Evolutionary conservation across 1,284 basidiomycete species (phyloP).

Genomic region (Moesziomyces globuligerus): DNA sequence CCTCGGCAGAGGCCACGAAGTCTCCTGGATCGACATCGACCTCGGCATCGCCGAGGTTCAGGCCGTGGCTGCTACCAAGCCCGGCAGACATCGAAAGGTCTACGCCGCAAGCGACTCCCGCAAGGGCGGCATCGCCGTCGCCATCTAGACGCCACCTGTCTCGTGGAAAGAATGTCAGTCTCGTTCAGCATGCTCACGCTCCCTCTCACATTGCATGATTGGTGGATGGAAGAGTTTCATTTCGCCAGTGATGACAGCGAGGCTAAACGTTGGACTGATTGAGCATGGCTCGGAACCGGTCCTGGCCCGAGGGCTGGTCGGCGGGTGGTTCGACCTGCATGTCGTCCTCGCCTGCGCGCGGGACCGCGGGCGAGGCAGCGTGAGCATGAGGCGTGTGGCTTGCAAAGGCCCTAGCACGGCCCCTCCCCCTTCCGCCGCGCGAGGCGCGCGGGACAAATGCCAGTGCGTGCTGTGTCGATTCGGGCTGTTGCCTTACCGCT

Average conservation of each 20-base stretch:
- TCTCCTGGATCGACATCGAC: constrained; percentile 55
- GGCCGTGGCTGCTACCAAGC: constrained; percentile 34
- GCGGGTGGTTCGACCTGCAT: constrained; percentile 32
- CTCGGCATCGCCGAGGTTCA: constrained; percentile 55
- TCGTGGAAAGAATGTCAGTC: not conserved
- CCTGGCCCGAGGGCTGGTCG: constrained; percentile 37
- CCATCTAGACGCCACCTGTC: constrained; percentile 27
- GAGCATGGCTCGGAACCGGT: constrained; percentile 51
- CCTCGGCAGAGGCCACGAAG: constrained; percentile 42
- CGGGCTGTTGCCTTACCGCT: not conserved
- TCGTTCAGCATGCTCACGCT: no score
- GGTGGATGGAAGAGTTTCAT: not conserved
- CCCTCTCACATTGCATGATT: not conserved
- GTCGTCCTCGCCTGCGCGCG: constrained; percentile 5
- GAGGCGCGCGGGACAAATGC: constrained; percentile 30
- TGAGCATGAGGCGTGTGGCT: no score
- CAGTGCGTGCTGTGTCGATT: constrained; percentile 5
- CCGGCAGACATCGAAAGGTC: constrained; percentile 17
- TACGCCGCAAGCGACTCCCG: constrained; percentile 56
- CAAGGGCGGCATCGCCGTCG: constrained; percentile 57
- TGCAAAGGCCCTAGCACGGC: constrained; percentile 30
- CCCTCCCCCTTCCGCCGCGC: constrained; percentile 23
- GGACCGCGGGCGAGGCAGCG: no score
- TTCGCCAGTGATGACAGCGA: not conserved
- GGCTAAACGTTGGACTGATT: not conserved